These are phyloP conservation scores for Sporothrix globosa DNA, from an alignment of 2,329 filamentous ascomycete genomes.

Conservation along the genomic window DNA sequence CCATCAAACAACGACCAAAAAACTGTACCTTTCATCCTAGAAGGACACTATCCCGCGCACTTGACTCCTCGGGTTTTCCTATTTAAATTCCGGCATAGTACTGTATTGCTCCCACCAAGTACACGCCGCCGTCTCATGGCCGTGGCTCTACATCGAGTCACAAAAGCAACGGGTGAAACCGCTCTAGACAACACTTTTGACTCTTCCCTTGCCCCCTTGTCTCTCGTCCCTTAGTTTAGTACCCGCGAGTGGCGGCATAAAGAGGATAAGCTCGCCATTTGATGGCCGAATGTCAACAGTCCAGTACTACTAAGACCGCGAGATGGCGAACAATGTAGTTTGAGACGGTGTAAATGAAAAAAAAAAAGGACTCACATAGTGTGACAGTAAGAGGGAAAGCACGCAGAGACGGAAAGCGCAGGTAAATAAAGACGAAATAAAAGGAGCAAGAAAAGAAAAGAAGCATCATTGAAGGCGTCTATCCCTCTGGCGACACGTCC, in stretches of 20 bases:
- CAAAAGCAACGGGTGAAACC: not conserved
- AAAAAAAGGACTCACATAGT: not conserved
- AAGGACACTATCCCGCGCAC: not conserved
- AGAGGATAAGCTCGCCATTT: slow-evolving; percentile 35
- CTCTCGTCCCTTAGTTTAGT: slow-evolving; percentile 13
- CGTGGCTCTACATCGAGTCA: slow-evolving; percentile 14
- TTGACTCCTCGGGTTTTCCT: not conserved
- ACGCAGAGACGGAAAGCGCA: not conserved
- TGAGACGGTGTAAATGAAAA: not conserved
- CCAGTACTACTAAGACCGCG: slow-evolving; percentile 22
- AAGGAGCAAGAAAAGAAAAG: not conserved
- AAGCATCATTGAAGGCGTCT: not conserved
- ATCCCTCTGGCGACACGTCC: not conserved
- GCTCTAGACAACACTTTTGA: not conserved
- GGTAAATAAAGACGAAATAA: not conserved
- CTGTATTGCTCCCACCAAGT: not conserved
- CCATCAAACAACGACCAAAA: not conserved
- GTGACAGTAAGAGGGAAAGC: not conserved
- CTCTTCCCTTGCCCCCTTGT: not conserved
- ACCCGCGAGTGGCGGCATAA: slow-evolving; percentile 19
- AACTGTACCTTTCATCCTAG: not conserved
- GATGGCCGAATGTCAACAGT: slow-evolving; percentile 33
- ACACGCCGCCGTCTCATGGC: not conserved
- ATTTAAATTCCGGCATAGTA: not conserved
- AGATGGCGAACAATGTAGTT: slow-evolving; percentile 26